Evolutionary conservation across 2,329 filamentous ascomycete species (phyloP), one percentile per base, ranked within the genome.

Genomic region (Neurospora sp.): DNA sequence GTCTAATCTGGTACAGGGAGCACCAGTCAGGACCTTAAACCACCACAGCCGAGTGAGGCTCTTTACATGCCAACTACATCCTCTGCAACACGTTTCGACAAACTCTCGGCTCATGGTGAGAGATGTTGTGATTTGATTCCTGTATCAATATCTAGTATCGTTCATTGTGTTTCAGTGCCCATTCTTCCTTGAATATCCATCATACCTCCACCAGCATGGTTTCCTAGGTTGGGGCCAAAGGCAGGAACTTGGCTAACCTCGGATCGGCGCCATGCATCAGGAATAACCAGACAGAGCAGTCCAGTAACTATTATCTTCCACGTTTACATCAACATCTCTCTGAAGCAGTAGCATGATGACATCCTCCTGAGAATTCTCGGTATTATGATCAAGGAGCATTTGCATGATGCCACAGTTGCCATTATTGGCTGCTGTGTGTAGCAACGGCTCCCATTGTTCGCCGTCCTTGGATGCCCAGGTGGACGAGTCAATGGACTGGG

Each of bases 341-440:
- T 37, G 28, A 43, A 68, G 67, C 39, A 68, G n/a, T 17, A 68
- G 23, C 67, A 68, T 68, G 10, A 68, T 57, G 19, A 39, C 67
- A 8, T 68, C 67, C 33, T 68, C 67, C 67, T 68, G 67, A 11
- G 33, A 37, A 37, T 46, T 37, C n/a, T 68, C 67, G 33, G 41
- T 19, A 11, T 68, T 57, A 28, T 68, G 67, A 23, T 52, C 28
- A 36, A 68, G 67, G 15, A 68, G 67, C 67, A 68, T 68, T 19
- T 57, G 8, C 3, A 57, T 19, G 46, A 68, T 68, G 19, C 46
- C 67, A 23, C 67, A 68, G 41, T 68, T 46, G 10, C 67, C 41
- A 17, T 68, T 68, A 33, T 57, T 68, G 23, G 67, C 67, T 36
- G 67, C 67, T 46, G 67, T 68, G 28, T 68, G 67, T 46, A 68